Conservation (phyloP, 176 grass and related monocot genomes). For the Hordeum marinum region DNA sequence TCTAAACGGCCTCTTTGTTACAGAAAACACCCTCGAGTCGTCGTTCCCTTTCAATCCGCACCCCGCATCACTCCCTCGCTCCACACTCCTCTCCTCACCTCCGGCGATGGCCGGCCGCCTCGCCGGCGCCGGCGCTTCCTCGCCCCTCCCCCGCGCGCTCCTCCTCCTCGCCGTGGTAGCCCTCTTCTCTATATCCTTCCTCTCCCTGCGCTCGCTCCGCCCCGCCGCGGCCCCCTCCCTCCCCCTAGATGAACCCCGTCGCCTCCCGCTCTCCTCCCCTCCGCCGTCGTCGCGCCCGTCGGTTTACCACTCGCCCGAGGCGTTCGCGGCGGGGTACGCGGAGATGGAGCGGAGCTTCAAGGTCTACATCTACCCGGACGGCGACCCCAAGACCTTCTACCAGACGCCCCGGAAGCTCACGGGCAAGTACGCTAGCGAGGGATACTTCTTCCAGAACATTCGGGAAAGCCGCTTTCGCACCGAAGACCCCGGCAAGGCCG, state of each 20-base stretch:
- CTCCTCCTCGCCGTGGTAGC: slow-evolving; percentile 36
- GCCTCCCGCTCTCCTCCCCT: neutral
- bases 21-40: neutral
- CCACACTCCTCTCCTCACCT: neutral
- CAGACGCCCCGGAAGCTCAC: slow-evolving; percentile 95
- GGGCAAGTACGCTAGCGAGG: slow-evolving; percentile 95
- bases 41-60: neutral
- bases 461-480: slow-evolving; percentile 73
- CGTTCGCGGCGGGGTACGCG: slow-evolving; percentile 45
- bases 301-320: slow-evolving; percentile 56
- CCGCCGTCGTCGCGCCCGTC: neutral
- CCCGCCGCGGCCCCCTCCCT: slow-evolving; percentile 31
- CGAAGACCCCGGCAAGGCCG: slow-evolving; percentile 54
- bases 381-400: slow-evolving; percentile 91
- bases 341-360: slow-evolving; percentile 82
- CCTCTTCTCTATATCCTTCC: slow-evolving; percentile 46
- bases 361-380: slow-evolving; percentile 86
- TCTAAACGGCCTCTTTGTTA: slow-evolving; percentile 1
- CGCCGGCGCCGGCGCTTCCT: neutral
- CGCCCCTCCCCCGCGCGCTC: slow-evolving; percentile 29
- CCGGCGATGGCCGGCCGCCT: slow-evolving; percentile 59
- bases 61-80: slow-evolving; percentile 1
- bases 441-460: slow-evolving; percentile 98
- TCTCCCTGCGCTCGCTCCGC: slow-evolving; percentile 56
- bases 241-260: neutral